Conservation (phyloP, 1,139 yeast species). For the Yamadazyma kanchanaburiensis region DNA sequence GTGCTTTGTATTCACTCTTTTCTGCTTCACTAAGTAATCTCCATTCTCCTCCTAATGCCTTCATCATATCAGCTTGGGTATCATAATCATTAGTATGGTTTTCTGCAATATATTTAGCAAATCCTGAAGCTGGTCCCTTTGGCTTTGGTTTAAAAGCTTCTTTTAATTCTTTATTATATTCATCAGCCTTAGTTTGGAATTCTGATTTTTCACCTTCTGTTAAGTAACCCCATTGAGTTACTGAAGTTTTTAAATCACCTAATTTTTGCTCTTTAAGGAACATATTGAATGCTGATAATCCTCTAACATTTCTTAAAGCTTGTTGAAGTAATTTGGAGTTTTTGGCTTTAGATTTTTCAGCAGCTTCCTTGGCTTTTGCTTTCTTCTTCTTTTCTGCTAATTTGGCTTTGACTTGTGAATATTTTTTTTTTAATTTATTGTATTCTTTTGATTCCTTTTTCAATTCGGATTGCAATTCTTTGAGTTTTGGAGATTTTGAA, state of each 20-base stretch:
- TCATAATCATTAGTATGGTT: constrained; percentile 18
- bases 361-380: constrained; percentile 11
- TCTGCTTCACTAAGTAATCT: constrained; percentile 24
- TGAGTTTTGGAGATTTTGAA: constrained; percentile 3
- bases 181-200: constrained; percentile 23
- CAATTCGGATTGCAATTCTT: constrained; percentile 13
- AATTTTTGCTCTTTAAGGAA: constrained; percentile 22
- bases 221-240: constrained; percentile 9
- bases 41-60: constrained; percentile 29
- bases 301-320: constrained; percentile 27
- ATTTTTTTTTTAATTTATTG: constrained; percentile 17
- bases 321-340: constrained; percentile 14
- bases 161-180: constrained; percentile 23
- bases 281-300: constrained; percentile 25
- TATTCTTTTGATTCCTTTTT: constrained; percentile 22
- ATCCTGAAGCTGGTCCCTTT: constrained; percentile 27
- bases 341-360: constrained; percentile 14
- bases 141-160: constrained; percentile 33
- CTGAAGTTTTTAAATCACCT: constrained; percentile 5
- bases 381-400: constrained; percentile 11
- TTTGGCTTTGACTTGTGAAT: constrained; percentile 15
- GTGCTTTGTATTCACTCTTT: constrained; percentile 25
- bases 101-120: constrained; percentile 25
- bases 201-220: constrained; percentile 24
- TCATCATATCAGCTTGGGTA: constrained; percentile 19